These are phyloP conservation scores for Trichoderma polysporum DNA, from an alignment of 2,329 filamentous ascomycete genomes.

Conservation along the genomic window DNA sequence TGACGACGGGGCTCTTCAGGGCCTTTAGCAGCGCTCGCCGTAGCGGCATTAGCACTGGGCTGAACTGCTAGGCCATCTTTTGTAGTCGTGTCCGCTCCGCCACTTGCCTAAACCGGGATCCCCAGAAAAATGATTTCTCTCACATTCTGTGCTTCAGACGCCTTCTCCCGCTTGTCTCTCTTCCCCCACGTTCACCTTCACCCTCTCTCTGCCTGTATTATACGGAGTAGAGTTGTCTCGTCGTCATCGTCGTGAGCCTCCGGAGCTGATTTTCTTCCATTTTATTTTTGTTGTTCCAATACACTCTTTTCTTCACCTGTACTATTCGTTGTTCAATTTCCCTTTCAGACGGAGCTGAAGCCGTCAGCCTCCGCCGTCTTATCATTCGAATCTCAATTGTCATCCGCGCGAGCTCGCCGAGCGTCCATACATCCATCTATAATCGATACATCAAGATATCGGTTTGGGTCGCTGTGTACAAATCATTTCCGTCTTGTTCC, in stretches of 20 bases:
- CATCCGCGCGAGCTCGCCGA: background rate
- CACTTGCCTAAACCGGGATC: slow-evolving; percentile 16
- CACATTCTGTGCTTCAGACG: background rate
- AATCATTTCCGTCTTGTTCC: background rate
- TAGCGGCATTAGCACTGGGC: background rate
- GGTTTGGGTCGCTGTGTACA: background rate
- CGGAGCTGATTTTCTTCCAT: background rate
- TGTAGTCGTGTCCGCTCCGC: background rate
- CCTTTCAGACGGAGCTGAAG: background rate
- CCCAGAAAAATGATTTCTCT: slow-evolving; percentile 4
- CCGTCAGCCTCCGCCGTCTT: background rate
- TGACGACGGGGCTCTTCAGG: slow-evolving; percentile 1
- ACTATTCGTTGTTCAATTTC: background rate
- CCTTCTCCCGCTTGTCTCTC: background rate
- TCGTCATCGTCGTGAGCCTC: background rate
- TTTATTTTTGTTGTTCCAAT: background rate
- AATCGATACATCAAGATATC: background rate
- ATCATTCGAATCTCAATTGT: no score
- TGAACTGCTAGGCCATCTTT: background rate
- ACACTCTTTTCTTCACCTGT: background rate
- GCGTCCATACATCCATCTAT: background rate
- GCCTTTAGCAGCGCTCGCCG: background rate
- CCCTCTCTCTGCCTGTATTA: background rate
- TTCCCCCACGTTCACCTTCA: background rate
- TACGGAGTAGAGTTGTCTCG: background rate